These are phyloP conservation scores for Carex sylvatica DNA, from an alignment of 202 grass and related monocot genomes.

Conservation along the genomic window DNA sequence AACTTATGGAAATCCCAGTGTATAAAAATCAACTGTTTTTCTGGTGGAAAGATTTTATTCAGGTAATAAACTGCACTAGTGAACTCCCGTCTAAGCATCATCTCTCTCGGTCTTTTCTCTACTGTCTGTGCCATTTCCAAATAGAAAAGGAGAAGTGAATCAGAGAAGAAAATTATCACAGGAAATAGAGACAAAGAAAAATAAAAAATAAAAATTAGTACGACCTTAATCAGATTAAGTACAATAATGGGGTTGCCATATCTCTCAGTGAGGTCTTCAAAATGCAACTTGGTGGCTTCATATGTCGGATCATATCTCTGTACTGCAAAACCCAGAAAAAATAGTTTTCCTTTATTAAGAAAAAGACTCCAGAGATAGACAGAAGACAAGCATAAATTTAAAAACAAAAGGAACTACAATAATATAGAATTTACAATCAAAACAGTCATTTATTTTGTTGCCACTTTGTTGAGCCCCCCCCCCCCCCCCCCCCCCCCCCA, in stretches of 20 bases:
- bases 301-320: slow-evolving; percentile 99
- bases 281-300: slow-evolving; percentile 92
- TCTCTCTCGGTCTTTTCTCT: slow-evolving; percentile 99
- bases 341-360: not conserved
- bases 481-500: no score
- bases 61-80: slow-evolving; percentile 86
- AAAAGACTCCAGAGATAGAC: not conserved
- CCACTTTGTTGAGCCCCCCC: not conserved
- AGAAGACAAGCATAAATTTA: not conserved
- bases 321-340: slow-evolving; percentile 44
- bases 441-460: not conserved
- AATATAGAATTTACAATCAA: not conserved
- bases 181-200: slow-evolving; percentile 24
- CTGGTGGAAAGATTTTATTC: slow-evolving; percentile 86
- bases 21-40: slow-evolving; percentile 86
- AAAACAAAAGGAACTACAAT: not conserved
- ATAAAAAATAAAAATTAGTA: not conserved
- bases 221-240: slow-evolving; percentile 95
- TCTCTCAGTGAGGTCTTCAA: slow-evolving; percentile 82
- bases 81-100: slow-evolving; percentile 98
- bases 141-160: slow-evolving; percentile 16
- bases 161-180: slow-evolving; percentile 19
- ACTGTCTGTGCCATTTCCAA: slow-evolving; percentile 59
- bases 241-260: slow-evolving; percentile 97
- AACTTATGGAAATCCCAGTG: slow-evolving; percentile 99